Percentiles rank a stretch among this genome's conserved stretches.
phyloP scores from a whole-genome alignment of 495 filamentous ascomycete species.

The Mytilinidion resinicola region DNA sequence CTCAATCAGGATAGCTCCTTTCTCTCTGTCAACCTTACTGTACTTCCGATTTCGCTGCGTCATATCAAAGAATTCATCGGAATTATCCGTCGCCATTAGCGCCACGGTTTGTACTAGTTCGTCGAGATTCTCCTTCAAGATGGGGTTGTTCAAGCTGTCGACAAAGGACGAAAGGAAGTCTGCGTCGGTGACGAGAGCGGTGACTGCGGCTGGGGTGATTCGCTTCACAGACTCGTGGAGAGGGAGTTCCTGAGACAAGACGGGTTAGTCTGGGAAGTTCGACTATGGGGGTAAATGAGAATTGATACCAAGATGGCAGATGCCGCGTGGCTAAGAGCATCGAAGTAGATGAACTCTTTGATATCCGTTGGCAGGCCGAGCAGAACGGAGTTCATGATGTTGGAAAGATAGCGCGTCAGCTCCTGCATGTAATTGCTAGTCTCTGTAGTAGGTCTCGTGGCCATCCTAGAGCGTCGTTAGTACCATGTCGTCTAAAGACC shows the following conservation, averaged over 20 bases:
- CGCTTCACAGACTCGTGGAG: conserved; percentile 69
- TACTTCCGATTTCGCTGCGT: conserved; percentile 85
- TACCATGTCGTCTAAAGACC: background rate
- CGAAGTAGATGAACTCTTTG: conserved; percentile 96
- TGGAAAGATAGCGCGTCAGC: conserved; percentile 83
- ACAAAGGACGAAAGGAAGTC: conserved; percentile 79
- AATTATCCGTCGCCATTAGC: conserved; percentile 77
- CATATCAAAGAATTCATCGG: conserved; percentile 84
- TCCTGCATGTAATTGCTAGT: conserved; percentile 92
- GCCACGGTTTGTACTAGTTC: conserved; percentile 86
- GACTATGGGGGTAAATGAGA: background rate
- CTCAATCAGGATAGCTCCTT: conserved; percentile 78
- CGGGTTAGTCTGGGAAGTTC: conserved; percentile 4
- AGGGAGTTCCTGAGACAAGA: conserved; percentile 59
- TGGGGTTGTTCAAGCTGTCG: conserved; percentile 66
- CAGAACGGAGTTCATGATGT: conserved; percentile 92
- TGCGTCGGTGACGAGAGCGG: conserved; percentile 74
- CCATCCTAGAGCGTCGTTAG: conserved; percentile 44
- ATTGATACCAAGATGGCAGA: conserved; percentile 67
- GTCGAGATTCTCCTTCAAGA: conserved; percentile 79
- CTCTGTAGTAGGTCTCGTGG: conserved; percentile 55
- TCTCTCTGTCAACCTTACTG: conserved; percentile 80
- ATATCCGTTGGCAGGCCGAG: conserved; percentile 88
- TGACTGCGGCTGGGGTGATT: conserved; percentile 82
- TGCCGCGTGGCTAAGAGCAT: conserved; percentile 85